Evolutionary conservation across 345 rosid genomes (phyloP), one percentile per base, ranked within the genome.

Genomic region (Aquilaria malaccensis): DNA sequence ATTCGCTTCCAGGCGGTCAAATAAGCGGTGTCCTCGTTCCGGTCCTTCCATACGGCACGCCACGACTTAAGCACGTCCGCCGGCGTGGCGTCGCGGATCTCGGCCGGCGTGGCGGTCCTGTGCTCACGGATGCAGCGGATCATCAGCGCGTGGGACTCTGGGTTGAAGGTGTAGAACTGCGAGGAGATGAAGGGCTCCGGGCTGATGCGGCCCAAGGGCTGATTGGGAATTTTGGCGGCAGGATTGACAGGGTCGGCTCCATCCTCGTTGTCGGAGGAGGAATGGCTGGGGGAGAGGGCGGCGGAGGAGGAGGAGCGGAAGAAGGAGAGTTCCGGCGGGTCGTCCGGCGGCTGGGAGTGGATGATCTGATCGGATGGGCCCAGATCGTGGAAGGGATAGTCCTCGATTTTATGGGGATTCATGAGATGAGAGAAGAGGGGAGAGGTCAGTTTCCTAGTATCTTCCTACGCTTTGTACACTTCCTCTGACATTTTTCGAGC

Each of bases 11-110:
- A 94, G 0, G 93, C 97, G 10, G 97, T 94, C 58, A 90, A 75
- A 77, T 86, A 94, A 29, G 99, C 97, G n/a, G 97, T 94, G 61
- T 94, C 99, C 72, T 94, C 99, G 76, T 90, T 90, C 6, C 97
- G 85, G 75, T 94, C 99, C 57, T 90, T 94, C 99, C 99, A 94
- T 31, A 94, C 97, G 53, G 86, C 67, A 30, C 99, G 93, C 97
- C 99, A 88, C 56, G 99, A 94, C 55, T 83, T 80, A 63, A 94
- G 85, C 29, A 94, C 96, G 51, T 88, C 55, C 63, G 80, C 58
- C 0, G 95, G 84, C 22, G 99, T 94, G 11, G 95, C 99, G 30
- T 68, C 65, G 13, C 99, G 93, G 87, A 94, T 94, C 96, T 90
- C 99, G 9, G 74, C 75, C 7, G 99, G 93, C 29, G 86, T 75